Base-by-base conservation (phyloP, 108 stramenopile genomes). In the Stephanodiscus minutulus region DNA sequence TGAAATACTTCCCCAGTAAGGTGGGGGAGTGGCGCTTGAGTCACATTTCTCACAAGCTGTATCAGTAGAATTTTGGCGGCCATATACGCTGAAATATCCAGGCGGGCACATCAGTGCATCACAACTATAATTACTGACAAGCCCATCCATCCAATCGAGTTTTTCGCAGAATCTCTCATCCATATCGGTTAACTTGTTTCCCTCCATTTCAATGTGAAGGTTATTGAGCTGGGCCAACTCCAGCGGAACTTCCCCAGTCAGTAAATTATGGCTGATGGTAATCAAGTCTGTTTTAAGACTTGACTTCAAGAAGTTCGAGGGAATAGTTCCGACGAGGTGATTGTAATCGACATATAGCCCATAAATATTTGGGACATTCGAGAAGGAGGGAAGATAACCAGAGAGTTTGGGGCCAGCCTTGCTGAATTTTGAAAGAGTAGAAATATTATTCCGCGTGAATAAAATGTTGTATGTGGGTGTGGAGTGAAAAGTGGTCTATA, bases 31-130 rank as follows among this genome's bases (percentile, higher is more conserved):
- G 33, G 68, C 58, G 37, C 52, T 52, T 27, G 15, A 64, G 54
- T 83, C 86, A 61, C 89, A 91, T 24, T 75, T 17, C 50, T 77
- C 15, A 47, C 92, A 93, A 31, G 82, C 67, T 58, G 72, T 61
- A 11, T 66, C 68, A 5, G 70, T 85, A 44, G 67, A 77, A 21
- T 75, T 83, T 50, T 87, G 86, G 44, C 88, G 87, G 13, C 92
- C 89, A n/a, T 78, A 71, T 0, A 61, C 20, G 67, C 85, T 93
- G 64, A 66, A 89, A 35, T 64, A 65, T 6, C 86, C 87, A 12
- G 86, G 79, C 7, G 83, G 82, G 66, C 92, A 93, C 50, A 93
- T 70, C 66, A 93, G 83, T 7, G 86, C 92, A 73, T 87, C 76
- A 56, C 92, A 93, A 0, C 74, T 77, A 66, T 74, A 89, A 9